phyloP scores from a whole-genome alignment of 768 basidiomycete species.

The Amanita jacksonii region DNA sequence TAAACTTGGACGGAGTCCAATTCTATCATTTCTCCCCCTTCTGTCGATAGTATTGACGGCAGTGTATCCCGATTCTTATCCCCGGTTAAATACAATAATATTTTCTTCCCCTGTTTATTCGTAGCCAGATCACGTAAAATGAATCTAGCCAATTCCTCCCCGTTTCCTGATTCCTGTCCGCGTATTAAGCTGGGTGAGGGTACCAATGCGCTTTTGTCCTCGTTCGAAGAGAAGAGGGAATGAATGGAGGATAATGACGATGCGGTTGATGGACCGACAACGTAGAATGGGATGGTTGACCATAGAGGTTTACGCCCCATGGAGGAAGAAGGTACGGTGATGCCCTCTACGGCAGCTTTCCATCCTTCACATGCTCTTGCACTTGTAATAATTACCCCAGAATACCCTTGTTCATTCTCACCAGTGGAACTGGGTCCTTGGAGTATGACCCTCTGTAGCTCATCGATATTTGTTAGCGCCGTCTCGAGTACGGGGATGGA shows the following conservation, averaged over 20 bases:
- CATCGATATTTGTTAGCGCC: constrained; percentile 35
- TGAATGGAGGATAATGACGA: constrained; percentile 30
- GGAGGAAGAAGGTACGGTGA: constrained; percentile 3
- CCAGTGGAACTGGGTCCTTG: constrained; percentile 26
- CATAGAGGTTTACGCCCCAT: constrained; percentile 26
- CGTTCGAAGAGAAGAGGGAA: constrained; percentile 9
- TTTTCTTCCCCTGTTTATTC: constrained; percentile 13
- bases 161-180: constrained; percentile 51
- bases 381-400: constrained; percentile 73
- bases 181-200: constrained; percentile 24
- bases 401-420: neutral
- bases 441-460: constrained; percentile 33
- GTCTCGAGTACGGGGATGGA: constrained; percentile 75
- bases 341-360: constrained; percentile 30
- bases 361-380: constrained; percentile 71
- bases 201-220: constrained; percentile 13
- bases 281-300: constrained; percentile 63
- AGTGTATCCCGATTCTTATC: constrained; percentile 80
- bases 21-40: constrained; percentile 35
- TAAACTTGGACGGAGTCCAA: constrained; percentile 59
- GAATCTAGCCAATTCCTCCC: constrained; percentile 55
- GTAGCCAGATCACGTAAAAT: constrained; percentile 34
- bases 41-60: constrained; percentile 35
- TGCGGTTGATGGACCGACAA: constrained; percentile 63
- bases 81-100: constrained; percentile 77